Base-by-base conservation (phyloP, 768 basidiomycete species). In the Suillus subalutaceus region DNA sequence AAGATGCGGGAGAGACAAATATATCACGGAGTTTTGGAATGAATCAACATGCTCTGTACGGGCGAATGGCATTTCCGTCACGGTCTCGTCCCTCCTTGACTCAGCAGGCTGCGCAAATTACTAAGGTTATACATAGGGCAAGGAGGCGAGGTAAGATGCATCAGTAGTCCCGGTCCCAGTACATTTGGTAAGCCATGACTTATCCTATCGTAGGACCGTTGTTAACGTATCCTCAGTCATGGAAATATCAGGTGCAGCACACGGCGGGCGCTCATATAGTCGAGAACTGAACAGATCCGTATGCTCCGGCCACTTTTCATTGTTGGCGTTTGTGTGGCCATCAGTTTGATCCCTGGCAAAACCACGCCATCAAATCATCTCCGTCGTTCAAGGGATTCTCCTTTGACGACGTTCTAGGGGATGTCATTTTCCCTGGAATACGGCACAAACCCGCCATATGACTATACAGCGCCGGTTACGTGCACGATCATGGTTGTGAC, bases 1-100 rank as follows among this genome's bases (percentile, higher is more conserved):
- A 64, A 77, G 74, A 62, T 73, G 88, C 30, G 89, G 87, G 3
- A 77, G 85, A 62, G 86, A 89, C 66, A 75, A 77, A 20, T 84
- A 82, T 69, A 80, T 91, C 15, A 79, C 86, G 12, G 85, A 89
- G 26, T 6, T 60, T 43, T 13, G 30, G 20, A 43, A 60, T 60
- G 40, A 41, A 30, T 13, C 59, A 12, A 3, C 26, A 60, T 12
- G 18, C 41, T 26, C 18, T 13, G 41, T 40, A 60, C 40, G 40
- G 23, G 3, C 18, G 26, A 41, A 30, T 6, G 40, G 18, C 32
- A 20, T 55, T 13, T 30, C 52, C 16, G 26, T 23, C 48, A 23
- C 48, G 15, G 26, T 15, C 1, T 32, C 32, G 32, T 32, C 3
- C 13, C 7, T 23, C 20, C 44, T 46, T 23, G 48, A 50, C 2